Base-by-base conservation (phyloP, 495 filamentous ascomycete genomes). In the Hypoxylon perforatum region DNA sequence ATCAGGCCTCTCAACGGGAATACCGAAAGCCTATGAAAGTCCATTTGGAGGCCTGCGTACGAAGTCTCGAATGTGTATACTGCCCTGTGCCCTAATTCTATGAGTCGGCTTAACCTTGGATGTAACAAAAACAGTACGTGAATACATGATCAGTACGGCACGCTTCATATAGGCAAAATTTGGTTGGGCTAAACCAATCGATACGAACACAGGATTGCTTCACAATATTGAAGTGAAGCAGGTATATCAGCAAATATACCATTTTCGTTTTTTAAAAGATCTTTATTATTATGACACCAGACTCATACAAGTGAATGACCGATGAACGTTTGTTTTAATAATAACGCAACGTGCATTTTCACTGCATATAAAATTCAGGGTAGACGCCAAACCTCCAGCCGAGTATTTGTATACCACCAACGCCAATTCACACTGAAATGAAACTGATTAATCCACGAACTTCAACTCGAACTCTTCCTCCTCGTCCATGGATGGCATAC, bases 401-500 rank as follows among this genome's bases (percentile, higher is more conserved):
- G 53, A 47, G 11, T 53, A 6, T 36, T 2, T 48, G 22, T 47
- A n/a, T n/a, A 56, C 22, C 56, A 41, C 23, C 25, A 47, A 65
- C 66, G 46, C 66, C 61, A 28, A 54, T 18, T 36, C 7, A 17
- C 38, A 39, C 9, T 30, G 36, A n/a, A 38, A 15, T 28, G 25
- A 8, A 21, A 54, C 0, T 12, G 1, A 39, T 41, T 69, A 77
- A 63, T 81, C 75, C n/a, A 73, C 56, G 11, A 80, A 69, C 14
- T 77, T 75, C 10, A 82, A 65, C 63, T 80, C 77, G 19, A 82
- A 80, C 22, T 77, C 72, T 0, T 79, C 76, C 2, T 78, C 77
- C 14, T 74, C 73, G 8, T 76, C 75, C 6, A 70, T 60, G 11
- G 64, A 30, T 33, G 55, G 67, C 28, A 53, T 23, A 1, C 49